Base-by-base conservation (phyloP, 768 basidiomycete genomes). In the Amanita phalloides region DNA sequence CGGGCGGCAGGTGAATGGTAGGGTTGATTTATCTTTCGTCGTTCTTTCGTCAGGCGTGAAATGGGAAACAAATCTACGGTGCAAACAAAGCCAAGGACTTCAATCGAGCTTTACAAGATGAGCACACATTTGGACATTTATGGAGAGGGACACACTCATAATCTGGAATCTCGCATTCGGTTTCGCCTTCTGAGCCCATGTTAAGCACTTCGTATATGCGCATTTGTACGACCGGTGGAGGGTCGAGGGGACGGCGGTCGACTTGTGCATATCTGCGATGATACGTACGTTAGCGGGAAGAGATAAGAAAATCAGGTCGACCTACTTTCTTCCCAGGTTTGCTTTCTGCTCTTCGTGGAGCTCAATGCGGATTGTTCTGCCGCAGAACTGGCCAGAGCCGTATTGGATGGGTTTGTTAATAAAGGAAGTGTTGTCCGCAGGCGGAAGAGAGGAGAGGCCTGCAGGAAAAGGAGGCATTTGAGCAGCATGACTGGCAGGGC, bases 1-100 rank as follows among this genome's bases (percentile, higher is more conserved):
- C 58, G 51, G 6, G 58, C 42, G 14, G 64, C 53, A 28, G 53
- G 44, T 7, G 57, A 60, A 45, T 25, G 20, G 28, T 28, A 55
- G 13, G 17, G 33, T 48, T 41, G 37, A 37, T 51, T 23, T 17
- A 13, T 28, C 48, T 30, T 53, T 23, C 46, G 45, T 35, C 30
- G 56, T 28, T 44, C 33, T 20, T 45, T 49, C 45, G 26, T 58
- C 38, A 56, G 57, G 52, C 54, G 51, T 74, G 70, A 8, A 6
- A 86, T 76, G 3, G 81, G 82, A 55, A 86, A 86, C 14, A 90
- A 70, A 65, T 90, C 88, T 37, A 86, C 84, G 2, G 82, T 85
- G 64, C 88, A 89, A 13, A 90, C 62, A 10, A 88, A 70, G 2
- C 87, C 88, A 28, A 79, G 71, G n/a, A 70, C 70, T 50, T 82